Base-by-base conservation (phyloP, 352 stramenopile species). In the Bremia lactucae region DNA sequence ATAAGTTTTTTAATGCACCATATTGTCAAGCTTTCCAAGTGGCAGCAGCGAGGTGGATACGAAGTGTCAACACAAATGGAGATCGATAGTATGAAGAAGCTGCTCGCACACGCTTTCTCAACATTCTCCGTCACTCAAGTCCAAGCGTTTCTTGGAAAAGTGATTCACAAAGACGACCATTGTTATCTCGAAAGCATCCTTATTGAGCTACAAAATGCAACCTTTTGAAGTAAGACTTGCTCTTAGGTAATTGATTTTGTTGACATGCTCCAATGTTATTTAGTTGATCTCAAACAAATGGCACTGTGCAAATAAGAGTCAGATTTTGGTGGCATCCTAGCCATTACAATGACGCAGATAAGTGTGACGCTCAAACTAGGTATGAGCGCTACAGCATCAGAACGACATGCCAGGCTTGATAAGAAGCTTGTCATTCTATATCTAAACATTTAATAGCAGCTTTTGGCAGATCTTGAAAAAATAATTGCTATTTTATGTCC, bases 1-100 rank as follows among this genome's bases (percentile, higher is more conserved):
- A 37, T 77, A 24, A 54, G 65, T 31, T 81, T 81, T 28, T 43
- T 81, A 14, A 62, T 81, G 20, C 48, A 75, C 39, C 62, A 69
- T 4, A 20, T 76, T 11, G 42, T 75, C 16, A 52, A 56, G 19
- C 38, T 80, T 14, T 76, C 65, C n/a, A 73, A 55, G 14, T 53
- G 31, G 38, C 36, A 57, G 31, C 36, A 54, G 16, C 40, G 38
- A 16, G 50, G 59, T 28, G 36, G 19, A n/a, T 53, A 54, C 36
- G 47, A 52, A 20, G 41, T 28, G 13, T 55, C 49, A 15, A 55
- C 45, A 23, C 16, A 52, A 11, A 42, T 58, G 11, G 68, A 79
- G 42, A 55, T 72, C 2, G 39, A 60, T 18, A 59, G 55, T 4
- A 63, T 74, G 59, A 65, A 68, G 34, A 42, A 51, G 21, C 37